Evolutionary conservation across 2,329 filamentous ascomycete genomes (phyloP).

Genomic region (Botrytis galanthina): DNA sequence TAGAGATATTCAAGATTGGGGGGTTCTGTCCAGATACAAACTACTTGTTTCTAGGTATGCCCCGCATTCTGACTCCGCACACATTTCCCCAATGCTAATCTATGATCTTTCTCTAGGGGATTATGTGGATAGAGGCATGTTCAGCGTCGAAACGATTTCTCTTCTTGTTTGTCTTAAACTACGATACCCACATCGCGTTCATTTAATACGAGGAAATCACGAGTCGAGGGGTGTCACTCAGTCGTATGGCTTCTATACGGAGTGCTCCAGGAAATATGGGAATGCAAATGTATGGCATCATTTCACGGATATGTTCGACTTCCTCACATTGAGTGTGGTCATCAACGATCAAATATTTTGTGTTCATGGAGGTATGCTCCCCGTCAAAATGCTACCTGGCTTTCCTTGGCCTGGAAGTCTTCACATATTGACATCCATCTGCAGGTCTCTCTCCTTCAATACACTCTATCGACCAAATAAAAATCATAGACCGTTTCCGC

Average conservation of each 20-base stretch:
- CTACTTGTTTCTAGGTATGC: slow-evolving; percentile 86
- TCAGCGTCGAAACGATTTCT: slow-evolving; percentile 98
- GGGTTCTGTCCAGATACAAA: slow-evolving; percentile 98
- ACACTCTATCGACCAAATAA: slow-evolving; percentile 98
- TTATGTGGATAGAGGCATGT: slow-evolving; percentile 97
- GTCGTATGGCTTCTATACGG: slow-evolving; percentile 98
- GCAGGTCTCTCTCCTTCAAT: slow-evolving; percentile 83
- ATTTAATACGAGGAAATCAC: slow-evolving; percentile 96
- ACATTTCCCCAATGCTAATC: slow-evolving; percentile 11
- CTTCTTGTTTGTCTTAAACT: slow-evolving; percentile 96
- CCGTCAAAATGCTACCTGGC: slow-evolving; percentile 22
- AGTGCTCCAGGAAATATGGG: slow-evolving; percentile 96
- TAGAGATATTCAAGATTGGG: slow-evolving; percentile 98
- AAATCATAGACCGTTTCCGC: slow-evolving; percentile 97
- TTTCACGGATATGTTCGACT: slow-evolving; percentile 99
- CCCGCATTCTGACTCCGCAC: not conserved
- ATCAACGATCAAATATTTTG: slow-evolving; percentile 99
- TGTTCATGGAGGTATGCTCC: slow-evolving; percentile 75
- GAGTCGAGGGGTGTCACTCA: slow-evolving; percentile 97
- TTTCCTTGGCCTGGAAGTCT: not conserved
- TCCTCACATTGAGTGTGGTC: slow-evolving; percentile 91
- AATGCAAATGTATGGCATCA: slow-evolving; percentile 99
- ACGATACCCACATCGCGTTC: slow-evolving; percentile 91
- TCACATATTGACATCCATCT: slow-evolving; percentile 9
- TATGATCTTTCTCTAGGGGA: slow-evolving; percentile 55